Conservation (phyloP, 805 yeast genomes). For the Metschnikowia drakensbergensis region DNA sequence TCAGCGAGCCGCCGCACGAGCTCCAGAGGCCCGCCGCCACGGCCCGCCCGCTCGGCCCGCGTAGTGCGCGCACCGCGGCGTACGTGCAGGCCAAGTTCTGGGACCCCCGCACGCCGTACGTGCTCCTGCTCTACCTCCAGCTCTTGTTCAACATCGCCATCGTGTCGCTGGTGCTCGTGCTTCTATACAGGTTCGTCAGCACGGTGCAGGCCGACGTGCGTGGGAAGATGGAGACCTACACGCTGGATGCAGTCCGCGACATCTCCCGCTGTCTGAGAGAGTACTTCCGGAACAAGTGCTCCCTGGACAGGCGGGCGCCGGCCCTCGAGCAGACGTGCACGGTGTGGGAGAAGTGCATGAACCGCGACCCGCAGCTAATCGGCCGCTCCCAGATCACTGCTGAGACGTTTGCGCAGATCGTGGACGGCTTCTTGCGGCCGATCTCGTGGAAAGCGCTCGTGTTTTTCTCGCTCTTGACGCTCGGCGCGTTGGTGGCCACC, state of each 20-base stretch:
- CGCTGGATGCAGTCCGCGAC: constrained; percentile 56
- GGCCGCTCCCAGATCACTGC: constrained; percentile 74
- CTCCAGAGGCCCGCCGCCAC: neutral
- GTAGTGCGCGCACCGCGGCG: neutral
- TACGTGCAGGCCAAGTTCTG: constrained; percentile 3
- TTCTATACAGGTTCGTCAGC: constrained; percentile 47
- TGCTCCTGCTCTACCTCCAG: constrained; percentile 61
- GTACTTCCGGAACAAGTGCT: constrained; percentile 70
- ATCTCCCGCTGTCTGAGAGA: constrained; percentile 67
- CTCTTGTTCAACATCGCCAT: constrained; percentile 54
- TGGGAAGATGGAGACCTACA: constrained; percentile 60
- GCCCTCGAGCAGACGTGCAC: constrained; percentile 68
- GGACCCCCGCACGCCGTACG: constrained; percentile 53
- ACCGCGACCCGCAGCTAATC: constrained; percentile 62
- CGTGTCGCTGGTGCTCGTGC: constrained; percentile 47
- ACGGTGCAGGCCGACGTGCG: constrained; percentile 69
- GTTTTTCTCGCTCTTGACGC: constrained; percentile 41
- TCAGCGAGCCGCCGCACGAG: too few species aligned
- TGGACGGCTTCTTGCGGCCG: constrained; percentile 70
- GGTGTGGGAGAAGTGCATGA: constrained; percentile 80
- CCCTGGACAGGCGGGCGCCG: constrained; percentile 61
- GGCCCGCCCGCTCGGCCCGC: neutral
- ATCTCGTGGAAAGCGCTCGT: constrained; percentile 66
- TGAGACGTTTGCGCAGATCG: constrained; percentile 75
- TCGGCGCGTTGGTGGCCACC: constrained; percentile 51